These are phyloP conservation scores for Obba rivulosa DNA, from an alignment of 768 basidiomycete species.

Conservation along the genomic window DNA sequence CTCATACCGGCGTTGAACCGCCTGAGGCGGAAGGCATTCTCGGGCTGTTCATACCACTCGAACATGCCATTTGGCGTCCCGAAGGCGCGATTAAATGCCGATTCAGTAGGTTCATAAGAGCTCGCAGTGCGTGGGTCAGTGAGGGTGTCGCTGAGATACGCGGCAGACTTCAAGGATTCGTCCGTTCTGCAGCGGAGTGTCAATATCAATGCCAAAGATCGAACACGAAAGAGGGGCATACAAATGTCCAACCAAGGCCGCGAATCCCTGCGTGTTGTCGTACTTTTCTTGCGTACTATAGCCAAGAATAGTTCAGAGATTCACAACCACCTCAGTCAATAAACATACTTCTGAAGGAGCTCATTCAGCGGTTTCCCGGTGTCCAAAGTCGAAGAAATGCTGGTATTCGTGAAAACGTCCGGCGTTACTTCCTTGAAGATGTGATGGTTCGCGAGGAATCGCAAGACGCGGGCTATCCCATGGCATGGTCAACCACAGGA, in stretches of 20 bases:
- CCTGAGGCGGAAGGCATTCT: constrained; percentile 38
- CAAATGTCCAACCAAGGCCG: constrained; percentile 66
- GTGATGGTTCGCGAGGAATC: constrained; percentile 74
- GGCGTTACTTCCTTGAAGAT: constrained; percentile 62
- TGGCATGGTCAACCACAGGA: background rate
- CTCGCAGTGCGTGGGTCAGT: background rate
- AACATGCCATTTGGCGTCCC: background rate
- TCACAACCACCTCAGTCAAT: background rate
- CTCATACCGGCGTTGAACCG: constrained; percentile 68
- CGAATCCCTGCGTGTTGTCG: constrained; percentile 52
- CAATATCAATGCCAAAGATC: background rate
- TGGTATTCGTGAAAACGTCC: constrained; percentile 66
- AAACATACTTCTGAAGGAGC: constrained; percentile 32
- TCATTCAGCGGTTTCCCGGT: constrained; percentile 52
- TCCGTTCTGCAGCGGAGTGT: constrained; percentile 43
- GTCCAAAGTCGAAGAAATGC: constrained; percentile 63
- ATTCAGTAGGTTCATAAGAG: background rate
- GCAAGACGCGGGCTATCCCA: constrained; percentile 58
- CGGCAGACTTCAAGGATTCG: constrained; percentile 67
- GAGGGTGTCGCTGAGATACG: constrained; percentile 60
- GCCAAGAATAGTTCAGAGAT: background rate
- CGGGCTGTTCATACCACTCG: constrained; percentile 64
- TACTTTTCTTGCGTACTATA: constrained; percentile 52
- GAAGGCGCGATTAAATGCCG: constrained; percentile 3
- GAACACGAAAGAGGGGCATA: constrained; percentile 25